Conservation (phyloP, 2,329 filamentous ascomycete genomes). For the Aspergillus oerlinghausenensis region DNA sequence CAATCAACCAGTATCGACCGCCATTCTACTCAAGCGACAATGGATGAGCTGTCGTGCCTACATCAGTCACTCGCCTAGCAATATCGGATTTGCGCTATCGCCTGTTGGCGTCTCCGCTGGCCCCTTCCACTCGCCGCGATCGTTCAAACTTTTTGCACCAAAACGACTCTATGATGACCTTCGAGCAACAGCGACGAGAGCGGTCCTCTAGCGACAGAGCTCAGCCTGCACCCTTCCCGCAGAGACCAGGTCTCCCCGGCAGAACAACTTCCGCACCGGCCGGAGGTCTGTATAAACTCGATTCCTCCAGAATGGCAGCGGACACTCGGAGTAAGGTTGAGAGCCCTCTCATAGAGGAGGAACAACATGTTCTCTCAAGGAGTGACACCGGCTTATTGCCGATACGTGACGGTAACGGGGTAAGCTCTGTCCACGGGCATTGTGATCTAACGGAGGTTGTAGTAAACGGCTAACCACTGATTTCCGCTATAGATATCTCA, state of each 20-base stretch:
- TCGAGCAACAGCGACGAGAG: slow-evolving; percentile 25
- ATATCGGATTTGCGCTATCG: slow-evolving; percentile 19
- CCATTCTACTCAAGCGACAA: slow-evolving; percentile 22
- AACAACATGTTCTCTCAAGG: slow-evolving; percentile 17
- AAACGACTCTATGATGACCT: slow-evolving; percentile 20
- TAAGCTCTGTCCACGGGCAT: slow-evolving; percentile 11
- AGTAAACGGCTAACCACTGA: background rate
- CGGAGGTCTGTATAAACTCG: slow-evolving; percentile 25
- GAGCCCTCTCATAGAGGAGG: slow-evolving; percentile 28
- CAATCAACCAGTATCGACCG: slow-evolving; percentile 1
- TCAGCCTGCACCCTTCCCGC: slow-evolving; percentile 20
- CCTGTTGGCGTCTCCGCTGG: slow-evolving; percentile 17
- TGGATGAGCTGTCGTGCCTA: slow-evolving; percentile 28
- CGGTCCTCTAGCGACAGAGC: slow-evolving; percentile 31
- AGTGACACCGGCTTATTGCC: slow-evolving; percentile 13
- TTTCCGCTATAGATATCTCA: slow-evolving; percentile 17
- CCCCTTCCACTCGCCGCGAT: slow-evolving; percentile 10
- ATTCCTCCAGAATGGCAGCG: slow-evolving; percentile 17
- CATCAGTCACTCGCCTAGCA: slow-evolving; percentile 27
- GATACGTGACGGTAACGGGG: slow-evolving; percentile 20
- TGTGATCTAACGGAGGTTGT: background rate
- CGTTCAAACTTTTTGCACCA: slow-evolving; percentile 11
- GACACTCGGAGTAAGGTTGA: slow-evolving; percentile 15
- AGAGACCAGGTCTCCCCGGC: slow-evolving; percentile 28
- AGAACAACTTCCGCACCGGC: slow-evolving; percentile 34